A percentile compares a stretch with the other conserved stretches of the same genome.
Conservation (phyloP, 2,329 filamentous ascomycete species). For the Arthrobotrys entomopaga region DNA sequence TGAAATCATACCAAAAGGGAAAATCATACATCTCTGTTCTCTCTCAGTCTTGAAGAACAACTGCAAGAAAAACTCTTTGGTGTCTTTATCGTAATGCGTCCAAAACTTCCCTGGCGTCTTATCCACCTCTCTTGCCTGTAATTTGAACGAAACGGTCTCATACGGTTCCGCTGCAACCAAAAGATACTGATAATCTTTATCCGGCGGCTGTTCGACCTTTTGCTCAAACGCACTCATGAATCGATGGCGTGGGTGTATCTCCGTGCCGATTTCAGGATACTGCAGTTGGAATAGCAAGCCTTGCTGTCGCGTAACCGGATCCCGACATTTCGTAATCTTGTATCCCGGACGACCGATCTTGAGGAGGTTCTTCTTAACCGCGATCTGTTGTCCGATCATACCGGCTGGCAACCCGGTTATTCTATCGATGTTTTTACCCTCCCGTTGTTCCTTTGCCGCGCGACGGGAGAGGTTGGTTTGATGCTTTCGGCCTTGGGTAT, state of each 20-base stretch:
- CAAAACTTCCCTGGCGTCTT: slow-evolving; percentile 87
- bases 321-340: slow-evolving; percentile 95
- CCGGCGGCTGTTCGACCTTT: slow-evolving; percentile 87
- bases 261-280: slow-evolving; percentile 86
- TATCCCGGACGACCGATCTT: slow-evolving; percentile 97
- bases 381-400: slow-evolving; percentile 74
- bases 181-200: slow-evolving; percentile 94
- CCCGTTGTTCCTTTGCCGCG: slow-evolving; percentile 92
- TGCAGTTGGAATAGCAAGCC: slow-evolving; percentile 95
- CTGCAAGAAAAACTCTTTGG: slow-evolving; percentile 97
- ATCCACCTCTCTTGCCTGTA: slow-evolving; percentile 93
- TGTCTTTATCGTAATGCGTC: slow-evolving; percentile 93
- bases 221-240: slow-evolving; percentile 99
- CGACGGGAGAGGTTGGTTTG: slow-evolving; percentile 97
- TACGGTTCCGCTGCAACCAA: slow-evolving; percentile 96
- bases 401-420: slow-evolving; percentile 77
- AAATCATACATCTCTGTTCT: slow-evolving; percentile 78
- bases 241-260: slow-evolving; percentile 81
- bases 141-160: slow-evolving; percentile 95
- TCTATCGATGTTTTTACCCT: slow-evolving; percentile 77
- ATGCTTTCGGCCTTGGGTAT: slow-evolving; percentile 98
- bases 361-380: slow-evolving; percentile 81
- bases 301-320: slow-evolving; percentile 86
- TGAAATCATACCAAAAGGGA: background rate
- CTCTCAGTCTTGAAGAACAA: slow-evolving; percentile 98